Base-by-base conservation (phyloP, 2,329 filamentous ascomycete species). In the Fusarium stilboides region DNA sequence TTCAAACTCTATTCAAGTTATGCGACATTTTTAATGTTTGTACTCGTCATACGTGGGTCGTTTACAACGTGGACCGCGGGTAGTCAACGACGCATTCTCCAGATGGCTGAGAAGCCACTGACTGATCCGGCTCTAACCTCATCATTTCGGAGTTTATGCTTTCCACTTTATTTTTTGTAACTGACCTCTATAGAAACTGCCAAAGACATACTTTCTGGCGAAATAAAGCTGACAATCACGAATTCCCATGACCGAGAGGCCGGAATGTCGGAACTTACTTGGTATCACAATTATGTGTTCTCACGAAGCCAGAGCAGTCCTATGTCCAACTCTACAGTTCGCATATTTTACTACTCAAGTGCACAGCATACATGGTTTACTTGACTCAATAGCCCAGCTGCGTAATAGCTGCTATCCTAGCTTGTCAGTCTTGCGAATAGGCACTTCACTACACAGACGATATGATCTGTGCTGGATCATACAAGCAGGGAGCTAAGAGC, bases 21-120 rank as follows among this genome's bases (percentile, higher is more conserved):
- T 47, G 62, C 53, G 60, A 65, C 53, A 60, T 59, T 65, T 62
- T 34, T 28, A 19, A 55, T 45, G 15, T 37, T 31, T 51, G 61
- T 26, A 56, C 56, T 64, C 55, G 68, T 70, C 62, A 64, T 60
- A 53, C 44, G 55, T 70, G 68, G 68, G 57, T 68, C 66, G 20
- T 46, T 53, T 37, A n/a, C 34, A 53, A 70, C 57, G 57, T 70
- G 62, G 66, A 70, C 59, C 24, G 26, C n/a, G 28, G 36, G 50
- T 17, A 62, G 42, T 57, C 31, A 31, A 51, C 58, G 33, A 44
- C 26, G 19, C 61, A 36, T 19, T 61, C 51, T 34, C 28, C 3
- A 17, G 14, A 31, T 31, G 19, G 39, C 20, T 40, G 39, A 40
- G 7, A 28, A 17, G 20, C 12, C 10, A 45, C 12, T 19, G 14